These are phyloP conservation scores for Xylaria sp. DNA, from an alignment of 2,329 filamentous ascomycete species.

Conservation along the genomic window DNA sequence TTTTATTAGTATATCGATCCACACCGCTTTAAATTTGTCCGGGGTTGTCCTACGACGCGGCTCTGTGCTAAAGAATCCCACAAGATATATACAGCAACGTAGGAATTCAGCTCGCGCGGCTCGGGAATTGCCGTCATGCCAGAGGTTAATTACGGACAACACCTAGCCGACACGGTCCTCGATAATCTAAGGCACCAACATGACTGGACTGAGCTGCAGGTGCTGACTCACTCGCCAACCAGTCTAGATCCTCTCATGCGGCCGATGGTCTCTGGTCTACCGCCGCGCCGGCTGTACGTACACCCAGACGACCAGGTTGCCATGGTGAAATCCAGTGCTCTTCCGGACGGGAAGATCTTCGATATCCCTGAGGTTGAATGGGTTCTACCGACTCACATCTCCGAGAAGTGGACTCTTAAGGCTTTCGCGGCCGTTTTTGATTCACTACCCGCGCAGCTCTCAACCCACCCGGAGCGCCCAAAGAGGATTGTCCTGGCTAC, in stretches of 20 bases:
- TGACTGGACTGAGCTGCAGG: slow-evolving; percentile 68
- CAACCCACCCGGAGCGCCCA: slow-evolving; percentile 50
- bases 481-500: slow-evolving; percentile 79
- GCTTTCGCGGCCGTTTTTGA: slow-evolving; percentile 74
- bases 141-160: slow-evolving; percentile 34
- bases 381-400: slow-evolving; percentile 75
- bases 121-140: too few species aligned
- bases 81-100: neutral
- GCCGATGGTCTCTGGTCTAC: slow-evolving; percentile 73
- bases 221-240: slow-evolving; percentile 53
- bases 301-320: slow-evolving; percentile 84
- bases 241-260: slow-evolving; percentile 54
- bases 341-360: slow-evolving; percentile 50
- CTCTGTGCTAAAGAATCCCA: neutral
- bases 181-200: slow-evolving; percentile 78
- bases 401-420: slow-evolving; percentile 73
- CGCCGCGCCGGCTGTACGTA: slow-evolving; percentile 74
- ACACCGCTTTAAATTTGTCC: slow-evolving; percentile 2
- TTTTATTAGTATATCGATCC: neutral
- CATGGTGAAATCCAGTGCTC: slow-evolving; percentile 65
- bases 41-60: neutral
- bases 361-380: slow-evolving; percentile 70
- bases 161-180: slow-evolving; percentile 64
- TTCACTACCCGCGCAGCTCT: slow-evolving; percentile 55
- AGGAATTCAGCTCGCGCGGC: neutral